Base-by-base conservation (phyloP, 495 filamentous ascomycete species). In the Neurospora sp. region DNA sequence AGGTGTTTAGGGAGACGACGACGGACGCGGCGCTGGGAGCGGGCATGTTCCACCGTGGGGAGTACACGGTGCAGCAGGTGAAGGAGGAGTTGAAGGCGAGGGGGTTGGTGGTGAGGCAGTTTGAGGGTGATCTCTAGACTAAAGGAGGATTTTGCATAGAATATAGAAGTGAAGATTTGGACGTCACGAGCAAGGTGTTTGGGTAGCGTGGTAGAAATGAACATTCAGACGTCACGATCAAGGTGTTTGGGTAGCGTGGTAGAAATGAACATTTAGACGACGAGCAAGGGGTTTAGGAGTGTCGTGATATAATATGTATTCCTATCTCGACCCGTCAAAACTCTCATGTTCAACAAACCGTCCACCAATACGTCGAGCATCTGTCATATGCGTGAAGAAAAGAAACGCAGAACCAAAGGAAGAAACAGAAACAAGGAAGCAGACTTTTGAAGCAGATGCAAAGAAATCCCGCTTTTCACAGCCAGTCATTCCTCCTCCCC, bases 41-140 rank as follows among this genome's bases (percentile, higher is more conserved):
- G 35, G 96, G 96, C 69, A 99, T 99, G 91, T 99, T 99, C 80
- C 96, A 99, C 83, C 86, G 96, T 39, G 92, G 91, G 38, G 95
- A 99, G 82, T 98, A 94, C 79, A 97, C 94, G 1, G 94, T 99
- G 10, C 89, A 90, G 78, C 89, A 98, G 74, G 96, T 99, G n/a
- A 99, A 98, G 80, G 89, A 94, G 72, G 87, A 91, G 76, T 78
- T 98, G 46, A 85, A 85, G n/a, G 80, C 86, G 35, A 88, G 89
- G 77, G 91, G 91, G 2, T 84, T 97, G 69, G 79, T 94, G 71
- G 91, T 98, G 18, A 86, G 96, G 72, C 85, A 89, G 73, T 92
- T 90, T 78, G 94, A 97, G 68, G 82, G 82, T 0, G 80, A 83
- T 31, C 75, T 83, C 69, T 86, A 74, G 76, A 75, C 37, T 20